phyloP scores from a whole-genome alignment of 345 rosid genomes.

The Brassica incana region DNA sequence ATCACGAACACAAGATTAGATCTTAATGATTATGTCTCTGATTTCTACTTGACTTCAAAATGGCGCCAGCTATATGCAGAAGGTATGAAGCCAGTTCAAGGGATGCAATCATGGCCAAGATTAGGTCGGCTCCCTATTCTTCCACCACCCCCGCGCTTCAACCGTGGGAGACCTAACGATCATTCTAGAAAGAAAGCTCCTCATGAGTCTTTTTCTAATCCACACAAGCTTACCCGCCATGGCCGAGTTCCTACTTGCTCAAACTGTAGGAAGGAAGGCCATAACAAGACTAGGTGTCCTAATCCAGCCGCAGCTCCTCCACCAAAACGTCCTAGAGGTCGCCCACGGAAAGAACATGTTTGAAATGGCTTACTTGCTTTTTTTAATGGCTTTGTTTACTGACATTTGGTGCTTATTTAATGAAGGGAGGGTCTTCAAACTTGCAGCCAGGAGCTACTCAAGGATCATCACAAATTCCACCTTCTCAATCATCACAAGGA shows the following conservation, averaged over 20 bases:
- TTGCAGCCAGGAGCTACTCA: not conserved
- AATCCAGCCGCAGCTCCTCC: not conserved
- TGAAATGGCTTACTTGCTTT: not conserved
- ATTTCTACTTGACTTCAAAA: not conserved
- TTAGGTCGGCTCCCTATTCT: not conserved
- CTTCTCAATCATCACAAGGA: not conserved
- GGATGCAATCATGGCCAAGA: not conserved
- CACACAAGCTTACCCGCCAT: not conserved
- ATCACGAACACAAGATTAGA: not conserved
- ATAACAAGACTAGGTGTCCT: not conserved
- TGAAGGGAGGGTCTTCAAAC: not conserved
- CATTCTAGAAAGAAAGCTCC: not conserved
- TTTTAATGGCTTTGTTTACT: not conserved
- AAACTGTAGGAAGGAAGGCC: not conserved
- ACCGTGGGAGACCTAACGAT: not conserved
- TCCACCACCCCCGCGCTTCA: not conserved
- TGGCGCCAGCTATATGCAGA: not conserved
- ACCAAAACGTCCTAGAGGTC: not conserved
- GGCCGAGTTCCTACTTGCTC: not conserved
- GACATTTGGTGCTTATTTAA: not conserved
- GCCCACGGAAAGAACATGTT: not conserved
- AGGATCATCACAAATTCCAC: not conserved
- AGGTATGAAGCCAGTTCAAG: not conserved
- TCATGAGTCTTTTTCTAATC: not conserved
- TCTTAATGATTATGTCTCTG: not conserved